A percentile compares a stretch with the other conserved stretches of the same genome.
Evolutionary conservation across 345 rosid genomes (phyloP).

Genomic region (Gossypium herbaceum): DNA sequence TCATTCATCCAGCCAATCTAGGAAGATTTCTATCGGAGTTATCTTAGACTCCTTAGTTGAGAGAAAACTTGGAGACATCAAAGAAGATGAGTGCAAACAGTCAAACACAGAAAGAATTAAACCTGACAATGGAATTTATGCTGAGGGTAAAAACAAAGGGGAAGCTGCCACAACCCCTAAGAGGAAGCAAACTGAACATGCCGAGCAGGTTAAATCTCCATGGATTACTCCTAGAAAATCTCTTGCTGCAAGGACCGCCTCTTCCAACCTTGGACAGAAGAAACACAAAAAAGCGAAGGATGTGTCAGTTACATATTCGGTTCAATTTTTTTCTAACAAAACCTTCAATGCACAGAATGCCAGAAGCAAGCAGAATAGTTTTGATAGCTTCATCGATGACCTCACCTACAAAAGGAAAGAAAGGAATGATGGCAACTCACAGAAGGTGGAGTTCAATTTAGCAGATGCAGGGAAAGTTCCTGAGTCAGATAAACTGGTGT

Average conservation of each 20-base stretch:
- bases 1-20: conserved; percentile 59
- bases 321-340: conserved; percentile 32
- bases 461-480: conserved; percentile 34
- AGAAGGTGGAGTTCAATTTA: conserved; percentile 41
- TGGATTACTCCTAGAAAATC: conserved; percentile 51
- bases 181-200: conserved; percentile 36
- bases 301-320: conserved; percentile 29
- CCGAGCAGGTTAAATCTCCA: conserved; percentile 46
- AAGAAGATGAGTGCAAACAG: conserved; percentile 27
- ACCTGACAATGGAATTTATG: conserved; percentile 20
- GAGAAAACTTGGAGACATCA: conserved; percentile 33
- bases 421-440: conserved; percentile 30
- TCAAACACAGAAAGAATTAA: conserved; percentile 32
- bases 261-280: conserved; percentile 33
- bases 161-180: conserved; percentile 28
- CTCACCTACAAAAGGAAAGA: conserved; percentile 37
- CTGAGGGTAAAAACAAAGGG: conserved; percentile 29
- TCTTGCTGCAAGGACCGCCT: conserved; percentile 32
- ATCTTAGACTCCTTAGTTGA: conserved; percentile 40
- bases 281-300: conserved; percentile 33
- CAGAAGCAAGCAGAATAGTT: conserved; percentile 28
- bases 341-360: conserved; percentile 35
- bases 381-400: conserved; percentile 19
- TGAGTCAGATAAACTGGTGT: conserved; percentile 30
- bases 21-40: conserved; percentile 85